These are phyloP conservation scores for Fusarium torulosum DNA, from an alignment of 2,329 filamentous ascomycete genomes.

Conservation along the genomic window DNA sequence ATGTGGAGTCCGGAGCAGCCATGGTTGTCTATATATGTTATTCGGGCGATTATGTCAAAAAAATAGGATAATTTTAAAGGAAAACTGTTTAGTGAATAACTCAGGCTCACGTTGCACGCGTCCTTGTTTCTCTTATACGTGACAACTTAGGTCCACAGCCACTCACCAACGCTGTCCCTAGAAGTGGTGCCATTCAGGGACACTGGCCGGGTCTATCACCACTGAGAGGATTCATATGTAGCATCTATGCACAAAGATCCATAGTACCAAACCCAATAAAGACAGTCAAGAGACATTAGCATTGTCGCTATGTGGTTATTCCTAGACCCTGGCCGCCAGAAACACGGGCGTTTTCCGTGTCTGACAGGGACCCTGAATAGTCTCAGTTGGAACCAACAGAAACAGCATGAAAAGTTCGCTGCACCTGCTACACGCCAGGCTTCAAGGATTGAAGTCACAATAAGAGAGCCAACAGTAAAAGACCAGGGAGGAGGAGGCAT, in stretches of 20 bases:
- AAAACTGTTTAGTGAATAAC: background rate
- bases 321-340: background rate
- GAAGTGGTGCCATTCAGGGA: slow-evolving; percentile 5
- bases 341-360: slow-evolving; percentile 3
- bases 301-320: slow-evolving; percentile 1
- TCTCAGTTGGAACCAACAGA: slow-evolving; percentile 10
- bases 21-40: slow-evolving; percentile 13
- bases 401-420: slow-evolving; percentile 17
- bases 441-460: background rate
- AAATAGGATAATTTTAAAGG: no score
- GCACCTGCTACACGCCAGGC: slow-evolving; percentile 14
- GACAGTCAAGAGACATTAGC: background rate
- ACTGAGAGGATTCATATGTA: slow-evolving; percentile 7
- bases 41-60: background rate
- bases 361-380: slow-evolving; percentile 9
- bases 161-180: background rate
- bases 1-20: slow-evolving; percentile 41
- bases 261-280: slow-evolving; percentile 18
- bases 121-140: slow-evolving; percentile 24
- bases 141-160: background rate
- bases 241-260: slow-evolving; percentile 8
- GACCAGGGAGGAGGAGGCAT: background rate
- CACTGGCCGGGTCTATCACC: slow-evolving; percentile 1
- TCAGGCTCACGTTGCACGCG: background rate
- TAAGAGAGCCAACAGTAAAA: background rate